Percentiles rank a stretch among this genome's conserved stretches.
Conservation (phyloP, 257 asterid species). For the Hygrophila difformis region DNA sequence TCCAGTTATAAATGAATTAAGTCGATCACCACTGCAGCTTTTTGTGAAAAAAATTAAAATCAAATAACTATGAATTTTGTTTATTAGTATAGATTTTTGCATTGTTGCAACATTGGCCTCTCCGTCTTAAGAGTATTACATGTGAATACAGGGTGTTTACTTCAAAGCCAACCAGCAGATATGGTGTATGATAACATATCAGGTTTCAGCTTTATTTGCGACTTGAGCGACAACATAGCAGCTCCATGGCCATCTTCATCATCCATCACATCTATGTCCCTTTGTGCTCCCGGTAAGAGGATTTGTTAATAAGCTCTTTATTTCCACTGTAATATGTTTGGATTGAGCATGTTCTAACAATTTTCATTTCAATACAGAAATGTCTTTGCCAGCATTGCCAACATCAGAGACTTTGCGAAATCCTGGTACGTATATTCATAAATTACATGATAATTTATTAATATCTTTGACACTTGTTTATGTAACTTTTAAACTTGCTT, state of each 20-base stretch:
- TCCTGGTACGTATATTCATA: slow-evolving; percentile 59
- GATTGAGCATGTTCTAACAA: slow-evolving; percentile 9
- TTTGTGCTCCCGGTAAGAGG: slow-evolving; percentile 98
- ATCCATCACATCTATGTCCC: slow-evolving; percentile 68
- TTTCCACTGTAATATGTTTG: slow-evolving; percentile 1
- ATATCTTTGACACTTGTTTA: too few species aligned
- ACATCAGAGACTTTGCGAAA: slow-evolving; percentile 51
- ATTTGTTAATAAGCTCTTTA: slow-evolving; percentile 4
- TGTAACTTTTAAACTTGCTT: too few species aligned
- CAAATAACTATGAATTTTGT: too few species aligned
- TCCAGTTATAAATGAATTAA: too few species aligned
- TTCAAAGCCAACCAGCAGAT: slow-evolving; percentile 79
- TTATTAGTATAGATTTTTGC: too few species aligned
- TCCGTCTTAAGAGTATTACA: too few species aligned
- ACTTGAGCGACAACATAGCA: slow-evolving; percentile 79
- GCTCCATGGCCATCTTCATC: slow-evolving; percentile 99
- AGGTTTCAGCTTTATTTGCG: slow-evolving; percentile 90
- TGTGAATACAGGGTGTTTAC: slow-evolving; percentile 65
- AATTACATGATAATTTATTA: too few species aligned
- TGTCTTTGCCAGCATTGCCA: slow-evolving; percentile 97
- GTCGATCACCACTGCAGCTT: too few species aligned
- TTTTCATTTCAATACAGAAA: slow-evolving; percentile 47
- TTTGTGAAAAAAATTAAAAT: too few species aligned
- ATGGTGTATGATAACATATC: slow-evolving; percentile 72
- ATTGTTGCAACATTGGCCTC: too few species aligned